Evolutionary conservation across 1,139 yeast species (phyloP).

Genomic region (Kodamaea arcana): DNA sequence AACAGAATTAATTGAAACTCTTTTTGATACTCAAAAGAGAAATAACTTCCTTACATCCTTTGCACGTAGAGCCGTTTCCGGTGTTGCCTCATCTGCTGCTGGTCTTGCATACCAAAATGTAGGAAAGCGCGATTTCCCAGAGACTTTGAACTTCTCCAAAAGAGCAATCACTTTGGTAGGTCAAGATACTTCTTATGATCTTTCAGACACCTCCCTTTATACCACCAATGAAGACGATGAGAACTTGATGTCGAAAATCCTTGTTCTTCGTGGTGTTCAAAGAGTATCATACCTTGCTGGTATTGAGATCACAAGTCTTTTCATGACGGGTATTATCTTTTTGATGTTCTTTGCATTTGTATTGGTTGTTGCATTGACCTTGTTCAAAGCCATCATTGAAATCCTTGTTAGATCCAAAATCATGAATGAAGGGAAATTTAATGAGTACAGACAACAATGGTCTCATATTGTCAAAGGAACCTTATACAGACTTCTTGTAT

Average conservation of each 20-base stretch:
- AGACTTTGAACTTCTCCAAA: not conserved
- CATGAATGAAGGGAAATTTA: slow-evolving; percentile 62
- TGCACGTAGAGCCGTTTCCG: slow-evolving; percentile 19
- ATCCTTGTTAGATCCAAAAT: slow-evolving; percentile 57
- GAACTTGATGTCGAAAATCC: slow-evolving; percentile 54
- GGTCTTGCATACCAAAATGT: not conserved
- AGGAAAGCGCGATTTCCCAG: no score
- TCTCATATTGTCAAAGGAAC: slow-evolving; percentile 79
- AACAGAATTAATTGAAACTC: slow-evolving; percentile 16
- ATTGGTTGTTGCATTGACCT: slow-evolving; percentile 57
- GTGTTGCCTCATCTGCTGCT: no score
- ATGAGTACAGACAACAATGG: slow-evolving; percentile 81
- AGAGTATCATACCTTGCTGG: slow-evolving; percentile 83
- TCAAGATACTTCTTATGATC: slow-evolving; percentile 41
- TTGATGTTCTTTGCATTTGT: slow-evolving; percentile 76
- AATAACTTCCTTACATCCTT: slow-evolving; percentile 17
- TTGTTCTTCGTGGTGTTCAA: slow-evolving; percentile 85
- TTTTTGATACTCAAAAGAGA: slow-evolving; percentile 16
- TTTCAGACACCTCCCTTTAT: slow-evolving; percentile 49
- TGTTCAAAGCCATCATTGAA: slow-evolving; percentile 75
- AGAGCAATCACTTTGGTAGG: slow-evolving; percentile 26
- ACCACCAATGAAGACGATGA: slow-evolving; percentile 69
- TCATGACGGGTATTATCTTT: slow-evolving; percentile 82
- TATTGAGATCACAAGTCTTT: slow-evolving; percentile 81
- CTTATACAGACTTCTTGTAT: slow-evolving; percentile 70